phyloP scores from a whole-genome alignment of 208 protist species.

The Porcisia hertigi region DNA sequence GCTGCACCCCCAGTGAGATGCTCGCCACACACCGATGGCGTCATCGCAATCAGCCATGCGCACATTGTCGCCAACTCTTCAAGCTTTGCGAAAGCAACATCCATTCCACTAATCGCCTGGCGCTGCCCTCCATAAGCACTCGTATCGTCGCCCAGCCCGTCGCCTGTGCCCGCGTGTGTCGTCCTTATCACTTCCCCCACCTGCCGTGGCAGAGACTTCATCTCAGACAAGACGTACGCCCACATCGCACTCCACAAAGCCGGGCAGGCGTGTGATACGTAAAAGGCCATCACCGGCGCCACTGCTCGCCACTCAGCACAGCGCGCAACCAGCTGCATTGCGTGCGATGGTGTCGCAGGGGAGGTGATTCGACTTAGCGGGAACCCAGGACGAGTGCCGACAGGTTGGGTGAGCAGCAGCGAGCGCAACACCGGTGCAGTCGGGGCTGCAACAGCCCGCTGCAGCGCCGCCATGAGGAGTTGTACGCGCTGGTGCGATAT shows the following conservation, averaged over 20 bases:
- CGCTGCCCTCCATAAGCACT: too few relatives aligned
- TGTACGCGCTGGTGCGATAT: neutral
- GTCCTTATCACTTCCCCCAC: neutral
- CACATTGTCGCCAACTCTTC: conserved; percentile 19
- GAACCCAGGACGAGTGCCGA: neutral
- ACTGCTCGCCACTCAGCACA: conserved; percentile 16
- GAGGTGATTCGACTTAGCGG: neutral
- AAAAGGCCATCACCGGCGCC: conserved; percentile 11
- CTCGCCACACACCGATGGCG: neutral
- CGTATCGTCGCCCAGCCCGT: neutral
- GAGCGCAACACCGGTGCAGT: conserved; percentile 10
- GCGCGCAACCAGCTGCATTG: neutral
- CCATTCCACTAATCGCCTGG: neutral
- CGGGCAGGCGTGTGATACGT: neutral
- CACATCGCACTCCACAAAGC: conserved; percentile 16
- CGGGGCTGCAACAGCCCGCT: conserved; percentile 15
- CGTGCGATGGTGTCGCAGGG: neutral
- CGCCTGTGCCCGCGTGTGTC: neutral
- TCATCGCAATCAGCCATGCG: conserved; percentile 21
- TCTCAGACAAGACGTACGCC: conserved; percentile 2
- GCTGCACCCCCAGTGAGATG: neutral
- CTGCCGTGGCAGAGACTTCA: conserved; percentile 9
- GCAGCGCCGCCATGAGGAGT: conserved; percentile 13
- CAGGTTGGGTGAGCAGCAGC: neutral
- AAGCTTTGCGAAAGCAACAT: neutral